Base-by-base conservation (phyloP, 1,284 basidiomycete genomes). In the Austroboletus niveus region DNA sequence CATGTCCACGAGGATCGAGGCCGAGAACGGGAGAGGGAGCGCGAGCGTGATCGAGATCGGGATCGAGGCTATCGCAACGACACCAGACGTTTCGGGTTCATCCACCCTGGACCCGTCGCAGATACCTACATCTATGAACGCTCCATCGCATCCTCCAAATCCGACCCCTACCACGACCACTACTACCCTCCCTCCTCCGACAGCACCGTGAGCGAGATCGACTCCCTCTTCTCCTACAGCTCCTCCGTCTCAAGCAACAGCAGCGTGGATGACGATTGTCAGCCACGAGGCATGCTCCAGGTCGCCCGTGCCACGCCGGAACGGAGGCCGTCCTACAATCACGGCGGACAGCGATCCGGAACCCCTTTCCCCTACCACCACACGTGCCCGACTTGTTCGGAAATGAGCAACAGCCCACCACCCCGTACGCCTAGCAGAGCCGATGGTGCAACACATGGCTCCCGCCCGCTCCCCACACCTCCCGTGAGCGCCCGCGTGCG, bases 81-180 rank as follows among this genome's bases (percentile, higher is more conserved):
- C 11, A 61, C 60, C 31, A 59, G 66, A 46, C 59, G 65, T 22
- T 73, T 67, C 48, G 63, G 63, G 14, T 60, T 55, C 48, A 78
- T 82, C 53, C 76, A 79, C 60, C 73, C 78, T 27, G 70, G 71
- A 48, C 58, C 65, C 41, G 63, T 68, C 38, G 70, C 71, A 49
- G 74, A 79, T 50, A 74, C 75, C 17, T 84, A 74, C 67, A 71
- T 84, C 53, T 84, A 85, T 61, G 79, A 84, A 54, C 76, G 75
- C 38, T 78, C 80, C 12, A 60, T 75, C 12, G 48, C 60, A n/a
- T 75, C 73, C 40, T 77, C 78, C 40, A 80, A 81, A 62, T 78
- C 75, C 32, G 81, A 82, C 61, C 60, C 72, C 31, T 74, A 74
- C 57, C 65, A 53, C 31, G 65, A 68, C 59, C 56, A 66, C 42